A percentile compares a stretch with the other conserved stretches of the same genome.
These are phyloP conservation scores for Candida sithepensis DNA, from an alignment of 805 yeast genomes.

Conservation along the genomic window DNA sequence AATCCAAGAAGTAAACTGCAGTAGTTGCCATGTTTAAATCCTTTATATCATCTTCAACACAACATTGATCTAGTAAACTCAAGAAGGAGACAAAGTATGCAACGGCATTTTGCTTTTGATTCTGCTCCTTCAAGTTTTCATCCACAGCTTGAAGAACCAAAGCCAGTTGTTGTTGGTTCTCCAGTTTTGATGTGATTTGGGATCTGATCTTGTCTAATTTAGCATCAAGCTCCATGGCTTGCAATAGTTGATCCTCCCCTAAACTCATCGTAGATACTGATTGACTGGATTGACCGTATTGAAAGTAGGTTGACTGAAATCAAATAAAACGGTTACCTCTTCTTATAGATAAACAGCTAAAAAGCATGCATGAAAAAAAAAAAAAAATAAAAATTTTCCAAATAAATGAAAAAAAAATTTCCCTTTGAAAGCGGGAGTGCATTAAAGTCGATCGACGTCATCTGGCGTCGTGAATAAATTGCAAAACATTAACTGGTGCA, in stretches of 20 bases:
- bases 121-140: constrained; percentile 72
- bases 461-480: no score
- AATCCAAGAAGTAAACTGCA: constrained; percentile 76
- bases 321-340: no score
- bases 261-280: background rate
- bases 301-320: no score
- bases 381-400: background rate
- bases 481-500: no score
- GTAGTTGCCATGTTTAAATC: constrained; percentile 69
- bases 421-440: constrained; percentile 1
- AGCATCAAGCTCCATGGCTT: constrained; percentile 53
- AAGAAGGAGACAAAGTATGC: constrained; percentile 84
- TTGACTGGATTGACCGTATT: background rate
- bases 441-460: constrained; percentile 3
- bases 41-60: constrained; percentile 45
- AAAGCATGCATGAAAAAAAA: no score
- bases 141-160: constrained; percentile 85
- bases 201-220: constrained; percentile 64
- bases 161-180: constrained; percentile 83
- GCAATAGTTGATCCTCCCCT: constrained; percentile 4
- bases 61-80: constrained; percentile 74
- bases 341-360: background rate
- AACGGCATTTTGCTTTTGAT: constrained; percentile 59
- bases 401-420: constrained; percentile 5
- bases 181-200: constrained; percentile 75